Evolutionary conservation across 2,329 filamentous ascomycete genomes (phyloP), one percentile per base, ranked within the genome.

Genomic region (Dendryphion nanum): DNA sequence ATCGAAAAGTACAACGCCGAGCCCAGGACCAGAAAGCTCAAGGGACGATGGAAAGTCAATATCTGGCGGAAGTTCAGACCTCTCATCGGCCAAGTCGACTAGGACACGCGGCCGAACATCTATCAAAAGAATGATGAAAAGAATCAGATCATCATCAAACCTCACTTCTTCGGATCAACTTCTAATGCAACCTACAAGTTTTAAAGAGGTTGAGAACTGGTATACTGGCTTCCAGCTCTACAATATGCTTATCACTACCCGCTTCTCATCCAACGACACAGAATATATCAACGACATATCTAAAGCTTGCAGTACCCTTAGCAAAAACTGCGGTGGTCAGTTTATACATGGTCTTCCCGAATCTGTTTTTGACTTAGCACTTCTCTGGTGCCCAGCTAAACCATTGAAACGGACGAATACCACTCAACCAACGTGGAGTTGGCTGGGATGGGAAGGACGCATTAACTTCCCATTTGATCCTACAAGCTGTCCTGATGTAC

Each of bases 381-480:
- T 64, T 2, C 47, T 64, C 8, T 64, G 61, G 61, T 61, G 58
- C 42, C 61, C 61, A 17, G 51, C 55, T 3, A 52, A 38, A 6
- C 29, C 38, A 2, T 28, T 52, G 6, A 43, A 41, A n/a, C 14
- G 19, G 16, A 43, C 41, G 28, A 35, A 50, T 10, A 18, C 36
- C 2, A 36, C 26, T 8, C 55, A 59, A 17, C 61, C 61, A 12
- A 53, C 54, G 2, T 64, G 59, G 61, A 63, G 59, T 38, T 64
- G 59, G 59, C 51, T 44, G 3, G 53, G 51, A 1, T 60, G 56
- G 44, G 28, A 37, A 4, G 59, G 59, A 1, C 37, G 37, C 3
- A 47, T 61, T 4, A 61, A 55, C 30, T 64, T 61, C 35, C 61
- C 61, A 2, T 61, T 64, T 24, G 61, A 64, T 37, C 58, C 55